These are phyloP conservation scores for Cryphonectria nitschkei DNA, from an alignment of 2,329 filamentous ascomycete species.

Conservation along the genomic window DNA sequence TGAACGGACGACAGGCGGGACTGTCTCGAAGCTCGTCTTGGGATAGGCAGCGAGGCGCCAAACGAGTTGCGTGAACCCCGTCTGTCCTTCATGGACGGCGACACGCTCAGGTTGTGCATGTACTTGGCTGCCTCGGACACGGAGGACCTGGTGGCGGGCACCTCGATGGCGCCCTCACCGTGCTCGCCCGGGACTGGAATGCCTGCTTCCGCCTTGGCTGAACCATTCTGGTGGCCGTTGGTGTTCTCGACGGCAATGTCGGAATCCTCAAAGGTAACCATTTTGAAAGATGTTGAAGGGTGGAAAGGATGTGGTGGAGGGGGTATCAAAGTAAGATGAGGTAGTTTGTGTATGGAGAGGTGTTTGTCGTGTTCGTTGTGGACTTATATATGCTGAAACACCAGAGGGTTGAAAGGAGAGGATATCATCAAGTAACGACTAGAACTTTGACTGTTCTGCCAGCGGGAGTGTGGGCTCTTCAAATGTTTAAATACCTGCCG, in stretches of 20 bases:
- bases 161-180: conserved; percentile 62
- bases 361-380: background rate
- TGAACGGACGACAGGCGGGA: conserved; percentile 68
- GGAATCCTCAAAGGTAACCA: conserved; percentile 21
- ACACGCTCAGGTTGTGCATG: conserved; percentile 74
- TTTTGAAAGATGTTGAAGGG: conserved; percentile 15
- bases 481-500: conserved; percentile 24
- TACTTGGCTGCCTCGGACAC: conserved; percentile 69
- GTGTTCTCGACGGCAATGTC: background rate
- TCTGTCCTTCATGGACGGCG: conserved; percentile 69
- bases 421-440: conserved; percentile 13
- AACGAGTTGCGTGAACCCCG: conserved; percentile 76
- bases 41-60: conserved; percentile 73
- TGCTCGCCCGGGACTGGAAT: conserved; percentile 49
- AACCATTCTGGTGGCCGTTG: conserved; percentile 28
- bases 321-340: conserved; percentile 21
- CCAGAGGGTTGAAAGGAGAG: conserved; percentile 9
- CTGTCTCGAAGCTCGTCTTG: conserved; percentile 65
- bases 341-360: background rate
- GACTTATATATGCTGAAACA: conserved; percentile 6
- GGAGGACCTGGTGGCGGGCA: conserved; percentile 69
- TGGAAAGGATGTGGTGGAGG: background rate
- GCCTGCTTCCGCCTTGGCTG: conserved; percentile 32
- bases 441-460: background rate
- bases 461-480: conserved; percentile 23